Conservation (phyloP, 306 rosid genomes). For the Lupinus albus region DNA sequence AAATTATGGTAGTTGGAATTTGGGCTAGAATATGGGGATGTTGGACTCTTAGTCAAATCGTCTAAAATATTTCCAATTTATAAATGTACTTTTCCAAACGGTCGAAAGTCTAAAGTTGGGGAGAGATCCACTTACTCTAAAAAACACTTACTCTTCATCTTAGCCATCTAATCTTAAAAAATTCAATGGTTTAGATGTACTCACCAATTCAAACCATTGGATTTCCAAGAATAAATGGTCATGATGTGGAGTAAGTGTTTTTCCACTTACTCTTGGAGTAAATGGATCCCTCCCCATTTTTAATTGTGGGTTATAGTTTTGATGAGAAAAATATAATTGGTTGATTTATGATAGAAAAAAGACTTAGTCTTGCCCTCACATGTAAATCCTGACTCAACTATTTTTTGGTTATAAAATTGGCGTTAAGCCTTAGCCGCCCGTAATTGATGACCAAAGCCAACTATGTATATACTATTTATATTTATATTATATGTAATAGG, state of each 20-base stretch:
- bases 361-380: slow-evolving; percentile 27
- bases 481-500: not conserved
- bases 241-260: too few species aligned
- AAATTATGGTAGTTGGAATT: slow-evolving; percentile 36
- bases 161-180: too few species aligned
- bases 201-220: too few species aligned
- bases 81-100: slow-evolving; percentile 6
- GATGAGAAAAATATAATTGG: not conserved
- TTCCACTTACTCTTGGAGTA: too few species aligned
- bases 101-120: not conserved
- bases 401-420: slow-evolving; percentile 1
- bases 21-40: slow-evolving; percentile 13
- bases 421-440: slow-evolving; percentile 35
- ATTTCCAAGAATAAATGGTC: too few species aligned
- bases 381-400: not conserved
- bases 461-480: not conserved
- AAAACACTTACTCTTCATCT: too few species aligned
- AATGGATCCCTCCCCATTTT: too few species aligned
- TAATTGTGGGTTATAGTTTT: not conserved
- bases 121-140: too few species aligned
- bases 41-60: slow-evolving; percentile 35
- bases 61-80: slow-evolving; percentile 6
- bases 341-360: slow-evolving; percentile 5
- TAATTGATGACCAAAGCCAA: slow-evolving; percentile 35
- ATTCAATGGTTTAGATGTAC: too few species aligned